Percentiles rank a stretch among this genome's conserved stretches.
Evolutionary conservation across 2,329 filamentous ascomycete genomes (phyloP).

Genomic region (Monilinia vaccinii-corymbosi): DNA sequence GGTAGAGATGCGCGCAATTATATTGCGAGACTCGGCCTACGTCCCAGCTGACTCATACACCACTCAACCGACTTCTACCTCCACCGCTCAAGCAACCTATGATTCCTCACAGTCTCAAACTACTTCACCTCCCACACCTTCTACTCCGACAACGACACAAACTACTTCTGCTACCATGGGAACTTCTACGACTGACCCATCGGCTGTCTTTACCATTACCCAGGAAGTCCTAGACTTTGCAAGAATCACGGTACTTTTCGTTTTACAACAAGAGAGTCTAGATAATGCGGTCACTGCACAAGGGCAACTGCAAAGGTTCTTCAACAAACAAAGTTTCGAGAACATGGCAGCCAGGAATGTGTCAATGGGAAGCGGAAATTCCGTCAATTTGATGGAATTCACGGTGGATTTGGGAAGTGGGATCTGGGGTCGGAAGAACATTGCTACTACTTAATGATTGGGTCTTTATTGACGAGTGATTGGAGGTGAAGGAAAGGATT

Average conservation of each 20-base stretch:
- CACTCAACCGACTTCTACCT: background rate
- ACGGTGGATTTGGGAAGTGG: constrained; percentile 4
- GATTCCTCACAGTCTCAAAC: background rate
- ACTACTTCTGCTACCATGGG: constrained; percentile 12
- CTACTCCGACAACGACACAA: constrained; percentile 10
- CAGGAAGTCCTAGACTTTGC: constrained; percentile 55
- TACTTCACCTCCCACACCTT: background rate
- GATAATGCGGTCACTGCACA: constrained; percentile 46
- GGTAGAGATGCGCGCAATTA: background rate
- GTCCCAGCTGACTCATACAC: background rate
- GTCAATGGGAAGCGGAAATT: constrained; percentile 22
- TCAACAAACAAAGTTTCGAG: constrained; percentile 29
- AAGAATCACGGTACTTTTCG: constrained; percentile 50
- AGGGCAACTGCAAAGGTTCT: constrained; percentile 44
- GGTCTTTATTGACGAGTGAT: background rate
- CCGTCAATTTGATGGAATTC: constrained; percentile 18
- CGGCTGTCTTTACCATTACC: constrained; percentile 38
- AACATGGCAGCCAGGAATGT: constrained; percentile 22
- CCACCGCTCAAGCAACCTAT: too few species aligned
- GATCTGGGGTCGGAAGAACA: background rate
- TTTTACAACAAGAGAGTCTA: constrained; percentile 47
- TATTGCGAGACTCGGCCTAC: constrained; percentile 11
- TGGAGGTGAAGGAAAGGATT: too few species aligned
- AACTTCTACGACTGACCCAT: constrained; percentile 9
- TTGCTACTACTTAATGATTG: background rate